Evolutionary conservation across 164 flowering plant genomes (phyloP), one percentile per base, ranked within the genome.

Genomic region (Macadamia tetraphylla): DNA sequence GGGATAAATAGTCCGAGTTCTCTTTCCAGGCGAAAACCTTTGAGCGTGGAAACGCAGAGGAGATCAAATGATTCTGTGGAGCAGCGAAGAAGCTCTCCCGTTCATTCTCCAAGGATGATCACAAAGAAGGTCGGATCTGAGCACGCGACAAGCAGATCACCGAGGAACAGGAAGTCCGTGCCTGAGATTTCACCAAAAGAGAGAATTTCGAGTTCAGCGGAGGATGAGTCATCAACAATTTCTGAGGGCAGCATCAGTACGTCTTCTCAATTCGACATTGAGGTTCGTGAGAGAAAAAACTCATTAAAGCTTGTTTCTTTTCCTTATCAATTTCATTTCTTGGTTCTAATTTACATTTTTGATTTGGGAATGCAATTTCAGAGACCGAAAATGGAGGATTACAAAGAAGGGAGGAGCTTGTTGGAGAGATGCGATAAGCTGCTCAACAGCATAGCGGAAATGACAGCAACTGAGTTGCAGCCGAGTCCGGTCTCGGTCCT

Each of bases 401-500:
- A 76, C 81, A 82, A 74, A 46, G 91, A 84, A 67, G 96, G 97
- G 12, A 85, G 80, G 74, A 86, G 70, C 65, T 63, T 94, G 8
- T 60, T 92, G 68, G 97, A 88, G 75, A 81, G 98, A 67, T 91
- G 96, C 29, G 96, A 88, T 59, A 84, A 86, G 84, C 83, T 94
- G 74, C 90, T 92, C 9, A 80, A 86, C 81, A 88, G 95, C 79
- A 94, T 94, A 70, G 92, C 97, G 4, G 91, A 90, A 74, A 85
- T 93, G 55, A 87, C 84, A n/a, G 6, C 73, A 53, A 56, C 79
- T 40, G 91, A 85, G 76, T 75, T 73, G 73, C 97, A 92, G 71
- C 96, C 97, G 70, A 94, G 99, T 77, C 99, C 97, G 0, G 95
- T 92, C 14, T 94, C 99, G 9, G 97, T 94, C 15, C 88, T 94